These are phyloP conservation scores for Inonotus obliquus DNA, from an alignment of 1,284 basidiomycete species.

Conservation along the genomic window DNA sequence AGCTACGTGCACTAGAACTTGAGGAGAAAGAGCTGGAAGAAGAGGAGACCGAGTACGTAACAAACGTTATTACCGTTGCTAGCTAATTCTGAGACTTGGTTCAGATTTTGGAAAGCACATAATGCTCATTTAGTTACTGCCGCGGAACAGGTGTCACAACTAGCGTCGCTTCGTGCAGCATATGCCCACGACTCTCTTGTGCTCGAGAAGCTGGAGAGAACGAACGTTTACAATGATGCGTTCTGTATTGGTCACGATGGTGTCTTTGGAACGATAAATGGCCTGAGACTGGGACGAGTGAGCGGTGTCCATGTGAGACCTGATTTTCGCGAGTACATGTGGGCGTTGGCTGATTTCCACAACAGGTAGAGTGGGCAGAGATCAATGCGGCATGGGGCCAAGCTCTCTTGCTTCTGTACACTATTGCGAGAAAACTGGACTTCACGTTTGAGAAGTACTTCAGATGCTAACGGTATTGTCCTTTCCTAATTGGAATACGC, in stretches of 20 bases:
- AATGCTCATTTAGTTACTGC: constrained; percentile 65
- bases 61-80: not conserved
- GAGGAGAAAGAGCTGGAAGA: constrained; percentile 74
- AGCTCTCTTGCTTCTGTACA: constrained; percentile 86
- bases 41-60: constrained; percentile 74
- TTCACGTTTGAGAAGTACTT: constrained; percentile 78
- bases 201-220: constrained; percentile 82
- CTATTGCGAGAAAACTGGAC: constrained; percentile 85
- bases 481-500: constrained; percentile 17
- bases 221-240: constrained; percentile 98
- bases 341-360: constrained; percentile 8
- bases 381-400: constrained; percentile 99
- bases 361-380: constrained; percentile 93
- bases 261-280: constrained; percentile 95
- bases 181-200: constrained; percentile 72
- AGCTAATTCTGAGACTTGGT: constrained; percentile 10
- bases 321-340: not conserved
- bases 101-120: constrained; percentile 80
- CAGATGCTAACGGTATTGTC: constrained; percentile 23
- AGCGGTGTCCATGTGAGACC: constrained; percentile 63
- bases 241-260: constrained; percentile 97
- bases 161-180: constrained; percentile 69
- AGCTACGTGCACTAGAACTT: constrained; percentile 64
- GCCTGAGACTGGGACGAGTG: constrained; percentile 84
- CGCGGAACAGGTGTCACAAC: constrained; percentile 62